These are phyloP conservation scores for Cnidoscolus chayamansa DNA, from an alignment of 441 rosid species.

Conservation along the genomic window DNA sequence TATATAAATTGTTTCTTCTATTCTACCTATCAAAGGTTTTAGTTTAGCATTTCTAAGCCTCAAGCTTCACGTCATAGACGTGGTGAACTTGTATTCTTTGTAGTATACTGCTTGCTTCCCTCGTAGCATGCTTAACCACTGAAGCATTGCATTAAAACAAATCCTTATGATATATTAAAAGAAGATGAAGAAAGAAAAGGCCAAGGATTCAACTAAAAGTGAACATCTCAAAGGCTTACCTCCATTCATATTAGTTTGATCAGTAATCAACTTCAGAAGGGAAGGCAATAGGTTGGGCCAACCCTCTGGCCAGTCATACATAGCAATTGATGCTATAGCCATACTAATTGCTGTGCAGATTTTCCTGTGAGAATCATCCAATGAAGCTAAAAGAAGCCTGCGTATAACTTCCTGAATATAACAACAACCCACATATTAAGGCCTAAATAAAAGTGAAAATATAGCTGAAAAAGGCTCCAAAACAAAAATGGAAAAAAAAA, in stretches of 20 bases:
- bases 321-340: constrained; percentile 78
- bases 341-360: constrained; percentile 86
- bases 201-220: constrained; percentile 7
- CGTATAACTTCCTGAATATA: constrained; percentile 69
- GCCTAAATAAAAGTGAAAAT: background rate
- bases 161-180: background rate
- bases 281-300: constrained; percentile 84
- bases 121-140: background rate
- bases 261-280: constrained; percentile 64
- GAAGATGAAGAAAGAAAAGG: background rate
- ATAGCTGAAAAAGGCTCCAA: background rate
- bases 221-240: constrained; percentile 40
- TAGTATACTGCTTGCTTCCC: background rate
- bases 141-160: background rate
- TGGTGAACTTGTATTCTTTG: background rate
- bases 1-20: background rate
- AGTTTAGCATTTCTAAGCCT: background rate
- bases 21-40: background rate
- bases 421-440: constrained; percentile 8
- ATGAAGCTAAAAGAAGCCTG: constrained; percentile 55
- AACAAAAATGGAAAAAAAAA: background rate
- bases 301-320: constrained; percentile 88
- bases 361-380: constrained; percentile 77
- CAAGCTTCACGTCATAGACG: background rate
- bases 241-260: constrained; percentile 61